Evolutionary conservation across 2,329 filamentous ascomycete species (phyloP), one percentile per base, ranked within the genome.

Genomic region (Aureobasidium mangrovei): DNA sequence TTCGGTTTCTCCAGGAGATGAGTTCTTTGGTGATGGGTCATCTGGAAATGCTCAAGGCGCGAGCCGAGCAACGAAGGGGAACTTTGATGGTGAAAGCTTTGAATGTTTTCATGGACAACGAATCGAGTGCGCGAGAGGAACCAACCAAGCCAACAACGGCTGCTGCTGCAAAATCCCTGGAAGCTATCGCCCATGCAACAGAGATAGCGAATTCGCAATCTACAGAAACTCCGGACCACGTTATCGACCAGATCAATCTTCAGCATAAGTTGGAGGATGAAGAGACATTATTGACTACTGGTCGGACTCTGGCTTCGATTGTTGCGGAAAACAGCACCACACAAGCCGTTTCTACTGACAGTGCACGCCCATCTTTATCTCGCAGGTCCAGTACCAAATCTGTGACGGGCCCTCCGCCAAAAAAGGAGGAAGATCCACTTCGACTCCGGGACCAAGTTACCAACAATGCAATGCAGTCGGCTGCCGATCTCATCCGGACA

Each of bases 1-100:
- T 77, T 3, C 71, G 74, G 32, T 82, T 80, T 46, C 69, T 86
- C 63, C 73, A 76, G 41, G 80, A 81, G 39, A 72, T 84, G 43
- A 24, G 41, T 7, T 69, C 69, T 18, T 77, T 80, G 3, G 72
- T 82, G 4, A 81, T 82, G 69, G 76, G 81, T 36, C 82, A 85
- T 55, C 63, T 86, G 5, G 80, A 82, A 67, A 77, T 73, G 70
- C 78, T 70, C 42, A 73, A 74, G 58, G 74, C 71, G 57, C 75
- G 69, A 52, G 77, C 72, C 54, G 79, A 76, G 60, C 77, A 74
- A 60, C 75, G 70, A 61, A 73, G 72, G 60, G 77, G 71, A 46
- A 79, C 74, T 60, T 75, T 71, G 59, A 82, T 77, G 65, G 76
- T 76, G 36, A 73, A 75, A 18, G 77, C 78, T 0, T 66, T 82